Base-by-base conservation (phyloP, 192 early-diverging fungal species). In the Gamsiella multidivaricata region DNA sequence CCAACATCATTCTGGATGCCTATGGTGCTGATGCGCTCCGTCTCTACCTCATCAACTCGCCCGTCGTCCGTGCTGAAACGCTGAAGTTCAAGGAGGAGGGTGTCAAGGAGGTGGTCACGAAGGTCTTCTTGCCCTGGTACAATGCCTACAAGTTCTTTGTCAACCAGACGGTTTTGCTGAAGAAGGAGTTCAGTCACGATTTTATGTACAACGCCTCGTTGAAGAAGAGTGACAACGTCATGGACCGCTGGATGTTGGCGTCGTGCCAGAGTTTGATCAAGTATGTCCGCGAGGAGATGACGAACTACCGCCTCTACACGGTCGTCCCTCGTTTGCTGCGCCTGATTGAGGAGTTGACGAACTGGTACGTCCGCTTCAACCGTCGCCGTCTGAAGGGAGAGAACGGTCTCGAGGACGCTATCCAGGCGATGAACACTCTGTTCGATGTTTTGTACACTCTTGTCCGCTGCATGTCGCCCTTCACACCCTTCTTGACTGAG, bases 301-400 rank as follows among this genome's bases (percentile, higher is more conserved):
- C 61, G 32, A 93, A 93, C 28, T 99, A 99, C 87, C 90, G 96
- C 37, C 88, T 99, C 37, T 99, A 99, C 89, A 98, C 97, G 32
- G 97, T 99, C 29, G 95, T 96, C 3, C 97, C 97, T 15, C 90
- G 94, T 37, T 78, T 99, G 72, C 81, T 99, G 58, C 82, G 83
- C 65, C 85, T 97, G 65, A 93, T 99, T 61, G 97, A 99, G 80
- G 85, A 92, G 39, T 87, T 99, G 57, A 99, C 97, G 54, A 99
- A 99, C 85, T 97, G 96, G 96, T 99, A 99, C 82, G 89, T 99
- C 60, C 92, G 96, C 51, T 97, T 97, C 87, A 99, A 99, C 89
- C 94, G 97, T 59, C 92, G 91, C 76, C 91, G 97, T 57, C 82
- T 99, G 73, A 99, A 99, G 88, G 97, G 97, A 54, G 95, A 98